Evolutionary conservation across 2,329 filamentous ascomycete genomes (phyloP).

Genomic region (Hirsutella thompsonii): DNA sequence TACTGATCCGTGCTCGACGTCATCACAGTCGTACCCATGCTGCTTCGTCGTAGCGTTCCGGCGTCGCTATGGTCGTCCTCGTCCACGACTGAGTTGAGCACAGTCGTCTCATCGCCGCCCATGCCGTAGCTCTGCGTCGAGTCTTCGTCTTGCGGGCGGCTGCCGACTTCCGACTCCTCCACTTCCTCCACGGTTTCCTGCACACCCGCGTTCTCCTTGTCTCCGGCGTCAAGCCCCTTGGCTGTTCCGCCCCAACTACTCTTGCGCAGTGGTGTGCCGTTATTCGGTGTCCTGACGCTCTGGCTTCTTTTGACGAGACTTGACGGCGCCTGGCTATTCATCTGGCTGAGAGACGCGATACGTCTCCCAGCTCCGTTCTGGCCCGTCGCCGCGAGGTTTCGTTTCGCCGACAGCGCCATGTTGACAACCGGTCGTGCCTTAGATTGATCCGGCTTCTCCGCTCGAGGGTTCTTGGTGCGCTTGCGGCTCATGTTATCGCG

Average conservation of each 20-base stretch:
- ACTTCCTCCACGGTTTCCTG: constrained; percentile 52
- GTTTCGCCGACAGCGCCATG: constrained; percentile 40
- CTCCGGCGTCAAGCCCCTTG: constrained; percentile 38
- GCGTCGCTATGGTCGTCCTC: constrained; percentile 31
- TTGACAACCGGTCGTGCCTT: constrained; percentile 28
- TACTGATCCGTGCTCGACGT: constrained; percentile 25
- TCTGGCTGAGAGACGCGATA: constrained; percentile 84
- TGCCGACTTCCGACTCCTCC: constrained; percentile 12
- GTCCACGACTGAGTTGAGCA: constrained; percentile 8
- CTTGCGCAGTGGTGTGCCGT: constrained; percentile 42
- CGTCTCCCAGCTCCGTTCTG: constrained; percentile 52
- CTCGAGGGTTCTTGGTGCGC: constrained; percentile 31
- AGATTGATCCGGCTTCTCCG: constrained; percentile 10
- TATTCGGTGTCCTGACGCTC: constrained; percentile 53
- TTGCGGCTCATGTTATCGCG: constrained; percentile 47
- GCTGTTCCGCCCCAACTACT: constrained; percentile 48
- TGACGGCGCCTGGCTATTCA: constrained; percentile 58
- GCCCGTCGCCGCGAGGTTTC: constrained; percentile 31
- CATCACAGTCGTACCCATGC: constrained; percentile 34
- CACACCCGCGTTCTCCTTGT: constrained; percentile 51
- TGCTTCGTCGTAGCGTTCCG: constrained; percentile 34
- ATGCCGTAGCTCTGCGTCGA: constrained; percentile 3
- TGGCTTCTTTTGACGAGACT: constrained; percentile 64
- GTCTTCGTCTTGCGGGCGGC: neutral
- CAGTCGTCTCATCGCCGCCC: constrained; percentile 5